A percentile compares a stretch with the other conserved stretches of the same genome.
Conservation (phyloP, 495 filamentous ascomycete genomes). For the Lentithecium fluviatile region DNA sequence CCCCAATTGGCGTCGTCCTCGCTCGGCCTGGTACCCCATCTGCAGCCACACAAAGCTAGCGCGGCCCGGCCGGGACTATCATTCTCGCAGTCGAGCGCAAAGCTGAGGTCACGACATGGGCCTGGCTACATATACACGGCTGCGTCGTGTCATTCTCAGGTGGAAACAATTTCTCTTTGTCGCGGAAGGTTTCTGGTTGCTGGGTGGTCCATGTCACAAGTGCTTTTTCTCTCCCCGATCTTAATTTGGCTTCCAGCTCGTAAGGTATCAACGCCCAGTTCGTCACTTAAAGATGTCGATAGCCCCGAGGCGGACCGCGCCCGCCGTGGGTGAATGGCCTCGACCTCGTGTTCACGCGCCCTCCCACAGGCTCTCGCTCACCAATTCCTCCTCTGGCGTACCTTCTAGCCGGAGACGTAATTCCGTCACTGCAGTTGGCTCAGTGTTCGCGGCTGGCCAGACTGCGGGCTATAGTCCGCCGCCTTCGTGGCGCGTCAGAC, state of each 20-base stretch:
- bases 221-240: conserved; percentile 2
- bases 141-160: conserved; percentile 6
- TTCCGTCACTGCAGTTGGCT: too few relatives aligned
- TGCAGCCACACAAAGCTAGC: conserved; percentile 28
- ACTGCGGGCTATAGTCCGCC: too few relatives aligned
- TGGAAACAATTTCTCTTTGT: background rate
- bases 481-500: too few relatives aligned
- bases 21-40: conserved; percentile 2
- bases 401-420: too few relatives aligned
- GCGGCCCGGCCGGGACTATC: conserved; percentile 3
- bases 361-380: too few relatives aligned
- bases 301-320: conserved; percentile 5
- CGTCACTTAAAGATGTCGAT: conserved; percentile 18
- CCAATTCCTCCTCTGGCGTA: too few relatives aligned
- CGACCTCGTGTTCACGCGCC: conserved; percentile 1
- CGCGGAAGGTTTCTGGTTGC: background rate
- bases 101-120: conserved; percentile 32
- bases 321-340: conserved; percentile 14
- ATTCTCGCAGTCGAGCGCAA: conserved; percentile 9
- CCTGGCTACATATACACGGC: conserved; percentile 15
- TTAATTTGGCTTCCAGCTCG: conserved; percentile 5
- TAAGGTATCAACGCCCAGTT: background rate
- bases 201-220: conserved; percentile 17
- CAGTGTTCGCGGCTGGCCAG: too few relatives aligned
- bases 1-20: background rate